phyloP scores from a whole-genome alignment of 2,329 filamentous ascomycete species.

The Penicillium corylophilum region DNA sequence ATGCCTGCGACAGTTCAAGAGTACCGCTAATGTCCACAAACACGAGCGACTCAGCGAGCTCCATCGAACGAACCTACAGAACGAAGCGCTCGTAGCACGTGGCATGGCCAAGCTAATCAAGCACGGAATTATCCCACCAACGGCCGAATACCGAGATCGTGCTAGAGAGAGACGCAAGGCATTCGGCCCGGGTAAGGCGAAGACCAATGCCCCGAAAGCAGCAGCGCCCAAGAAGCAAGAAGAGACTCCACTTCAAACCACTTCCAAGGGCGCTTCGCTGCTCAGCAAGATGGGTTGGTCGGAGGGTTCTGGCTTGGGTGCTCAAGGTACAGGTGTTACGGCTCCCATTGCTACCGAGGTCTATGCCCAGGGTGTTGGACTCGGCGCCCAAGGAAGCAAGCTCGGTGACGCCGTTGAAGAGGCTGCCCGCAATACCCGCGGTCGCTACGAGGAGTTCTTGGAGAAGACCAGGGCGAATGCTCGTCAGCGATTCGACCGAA shows the following conservation, averaged over 20 bases:
- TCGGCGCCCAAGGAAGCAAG: constrained; percentile 51
- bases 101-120: constrained; percentile 45
- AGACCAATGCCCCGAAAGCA: constrained; percentile 18
- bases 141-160: constrained; percentile 48
- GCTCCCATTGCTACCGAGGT: constrained; percentile 49
- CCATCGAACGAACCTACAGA: constrained; percentile 56
- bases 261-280: constrained; percentile 52
- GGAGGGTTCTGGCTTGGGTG: constrained; percentile 49
- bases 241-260: constrained; percentile 26
- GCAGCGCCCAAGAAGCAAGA: constrained; percentile 32
- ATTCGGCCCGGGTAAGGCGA: constrained; percentile 37
- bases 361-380: constrained; percentile 51
- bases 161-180: constrained; percentile 47
- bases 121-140: constrained; percentile 37
- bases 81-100: constrained; percentile 47
- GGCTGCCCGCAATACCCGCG: constrained; percentile 49
- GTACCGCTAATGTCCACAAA: constrained; percentile 54
- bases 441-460: constrained; percentile 49
- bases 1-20: constrained; percentile 60
- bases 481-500: constrained; percentile 48
- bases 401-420: constrained; percentile 50
- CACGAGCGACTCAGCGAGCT: constrained; percentile 61
- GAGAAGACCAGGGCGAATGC: constrained; percentile 49
- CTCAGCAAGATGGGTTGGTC: constrained; percentile 54
- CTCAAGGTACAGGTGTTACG: constrained; percentile 49